Conservation (phyloP, 192 early-diverging fungal genomes). For the Umbelopsis sp. region DNA sequence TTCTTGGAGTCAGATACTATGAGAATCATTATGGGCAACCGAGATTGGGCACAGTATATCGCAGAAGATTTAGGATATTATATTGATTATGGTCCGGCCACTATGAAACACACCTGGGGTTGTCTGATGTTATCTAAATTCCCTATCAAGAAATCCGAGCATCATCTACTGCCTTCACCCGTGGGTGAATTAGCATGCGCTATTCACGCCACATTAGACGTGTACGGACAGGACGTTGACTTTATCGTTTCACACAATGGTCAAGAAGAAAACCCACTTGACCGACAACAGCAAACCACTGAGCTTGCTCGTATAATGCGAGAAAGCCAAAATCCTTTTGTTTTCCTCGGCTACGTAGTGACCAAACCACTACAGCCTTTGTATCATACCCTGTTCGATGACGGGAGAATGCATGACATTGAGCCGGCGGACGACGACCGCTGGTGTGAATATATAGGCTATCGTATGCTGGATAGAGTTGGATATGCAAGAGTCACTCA, state of each 20-base stretch:
- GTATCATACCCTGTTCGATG: conserved; percentile 66
- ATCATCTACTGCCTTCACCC: conserved; percentile 80
- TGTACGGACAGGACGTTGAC: conserved; percentile 77
- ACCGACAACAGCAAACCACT: conserved; percentile 75
- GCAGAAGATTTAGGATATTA: conserved; percentile 78
- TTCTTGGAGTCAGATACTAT: conserved; percentile 78
- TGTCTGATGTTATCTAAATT: conserved; percentile 85
- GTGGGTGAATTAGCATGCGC: conserved; percentile 83
- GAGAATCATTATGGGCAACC: conserved; percentile 85
- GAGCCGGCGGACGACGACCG: conserved; percentile 76
- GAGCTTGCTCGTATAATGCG: conserved; percentile 80
- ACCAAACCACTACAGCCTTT: conserved; percentile 65
- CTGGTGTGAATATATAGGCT: conserved; percentile 86
- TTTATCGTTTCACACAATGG: conserved; percentile 85
- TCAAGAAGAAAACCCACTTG: conserved; percentile 76
- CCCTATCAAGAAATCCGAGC: conserved; percentile 73
- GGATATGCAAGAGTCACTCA: conserved; percentile 79
- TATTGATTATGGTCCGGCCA: conserved; percentile 82
- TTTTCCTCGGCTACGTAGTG: conserved; percentile 84
- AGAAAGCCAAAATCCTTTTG: conserved; percentile 71
- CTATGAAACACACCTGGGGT: conserved; percentile 86
- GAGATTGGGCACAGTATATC: conserved; percentile 79
- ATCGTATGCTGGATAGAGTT: conserved; percentile 71
- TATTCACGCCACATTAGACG: conserved; percentile 83
- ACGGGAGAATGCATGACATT: conserved; percentile 73